phyloP scores from a whole-genome alignment of 2,329 filamentous ascomycete genomes.

The Alternaria metachromatica region DNA sequence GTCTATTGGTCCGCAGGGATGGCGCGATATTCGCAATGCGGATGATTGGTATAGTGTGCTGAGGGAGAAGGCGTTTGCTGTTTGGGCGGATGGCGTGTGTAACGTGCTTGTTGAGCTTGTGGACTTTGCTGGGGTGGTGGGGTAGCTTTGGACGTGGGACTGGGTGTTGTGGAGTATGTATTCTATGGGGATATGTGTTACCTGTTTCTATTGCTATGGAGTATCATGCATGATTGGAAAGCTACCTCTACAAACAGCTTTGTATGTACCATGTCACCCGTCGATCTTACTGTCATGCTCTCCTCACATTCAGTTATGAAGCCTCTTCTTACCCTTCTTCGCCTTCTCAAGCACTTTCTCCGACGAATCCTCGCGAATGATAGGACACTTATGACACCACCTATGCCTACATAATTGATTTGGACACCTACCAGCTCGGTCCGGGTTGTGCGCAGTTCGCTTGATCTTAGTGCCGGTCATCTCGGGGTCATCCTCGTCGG shows the following conservation, averaged over 20 bases:
- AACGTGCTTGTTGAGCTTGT: constrained; percentile 40
- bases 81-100: constrained; percentile 42
- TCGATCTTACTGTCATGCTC: too few relatives aligned
- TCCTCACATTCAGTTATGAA: too few relatives aligned
- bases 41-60: constrained; percentile 36
- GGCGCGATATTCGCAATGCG: constrained; percentile 27
- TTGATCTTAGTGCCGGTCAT: not conserved
- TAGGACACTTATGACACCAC: not conserved
- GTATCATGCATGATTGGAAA: too few relatives aligned
- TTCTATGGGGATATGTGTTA: not conserved
- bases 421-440: too few relatives aligned
- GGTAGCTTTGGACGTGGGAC: not conserved
- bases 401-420: too few relatives aligned
- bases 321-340: not conserved
- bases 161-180: not conserved
- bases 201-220: too few relatives aligned
- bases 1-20: constrained; percentile 31
- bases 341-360: not conserved
- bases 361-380: not conserved
- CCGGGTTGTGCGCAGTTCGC: not conserved
- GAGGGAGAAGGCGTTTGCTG: constrained; percentile 33
- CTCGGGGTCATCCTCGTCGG: too few relatives aligned
- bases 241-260: too few relatives aligned
- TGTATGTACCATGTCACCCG: too few relatives aligned
- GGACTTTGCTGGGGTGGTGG: not conserved